Evolutionary conservation across 1,284 basidiomycete genomes (phyloP).

Genomic region (Sutorius eximius): DNA sequence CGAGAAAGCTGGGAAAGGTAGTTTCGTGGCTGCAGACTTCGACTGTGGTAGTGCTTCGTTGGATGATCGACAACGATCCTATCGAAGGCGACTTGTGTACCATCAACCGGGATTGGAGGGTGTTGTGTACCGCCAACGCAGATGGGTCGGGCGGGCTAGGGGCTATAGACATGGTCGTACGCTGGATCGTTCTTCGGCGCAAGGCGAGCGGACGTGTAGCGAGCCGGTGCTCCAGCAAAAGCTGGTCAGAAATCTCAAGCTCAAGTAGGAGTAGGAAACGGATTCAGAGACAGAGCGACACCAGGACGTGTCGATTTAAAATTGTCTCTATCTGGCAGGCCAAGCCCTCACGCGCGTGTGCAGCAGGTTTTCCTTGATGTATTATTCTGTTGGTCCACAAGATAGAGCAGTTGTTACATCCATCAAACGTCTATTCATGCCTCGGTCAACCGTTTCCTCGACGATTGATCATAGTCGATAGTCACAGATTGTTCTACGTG

Average conservation of each 20-base stretch:
- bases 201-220: neutral
- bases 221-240: neutral
- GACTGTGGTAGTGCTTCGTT: constrained; percentile 55
- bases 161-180: constrained; percentile 10
- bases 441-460: constrained; percentile 16
- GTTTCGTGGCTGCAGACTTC: constrained; percentile 63
- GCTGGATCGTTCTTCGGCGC: neutral
- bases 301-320: constrained; percentile 11
- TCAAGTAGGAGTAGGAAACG: too few relatives aligned
- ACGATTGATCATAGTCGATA: constrained; percentile 31
- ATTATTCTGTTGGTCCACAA: constrained; percentile 13
- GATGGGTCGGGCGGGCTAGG: neutral
- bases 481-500: constrained; percentile 33
- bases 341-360: neutral
- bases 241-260: neutral
- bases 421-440: constrained; percentile 12
- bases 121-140: neutral
- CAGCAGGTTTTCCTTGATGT: neutral
- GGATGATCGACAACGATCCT: constrained; percentile 42
- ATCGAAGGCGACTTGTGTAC: constrained; percentile 15
- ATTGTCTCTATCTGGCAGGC: constrained; percentile 9
- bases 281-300: too few relatives aligned
- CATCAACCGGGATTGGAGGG: neutral
- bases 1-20: constrained; percentile 39
- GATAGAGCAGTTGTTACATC: constrained; percentile 1